Percentiles rank a stretch among this genome's conserved stretches.
Conservation (phyloP, 2,329 filamentous ascomycete species). For the Ilyonectria mors-panacis region DNA sequence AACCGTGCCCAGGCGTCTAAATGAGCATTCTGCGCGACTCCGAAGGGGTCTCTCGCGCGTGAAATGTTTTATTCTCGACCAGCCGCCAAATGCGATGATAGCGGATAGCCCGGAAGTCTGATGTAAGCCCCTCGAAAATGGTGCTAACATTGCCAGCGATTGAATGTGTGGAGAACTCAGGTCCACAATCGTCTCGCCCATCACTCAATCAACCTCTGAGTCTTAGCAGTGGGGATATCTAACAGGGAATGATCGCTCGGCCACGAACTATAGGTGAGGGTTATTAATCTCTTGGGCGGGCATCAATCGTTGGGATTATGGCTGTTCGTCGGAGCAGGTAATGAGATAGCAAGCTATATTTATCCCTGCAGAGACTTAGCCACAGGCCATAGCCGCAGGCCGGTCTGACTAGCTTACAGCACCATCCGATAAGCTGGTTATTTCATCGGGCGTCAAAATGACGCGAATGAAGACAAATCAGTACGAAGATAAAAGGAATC, state of each 20-base stretch:
- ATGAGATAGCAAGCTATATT: background rate
- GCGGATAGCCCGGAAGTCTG: no score
- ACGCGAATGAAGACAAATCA: background rate
- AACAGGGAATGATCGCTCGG: background rate
- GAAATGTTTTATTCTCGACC: no score
- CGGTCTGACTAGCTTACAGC: no score
- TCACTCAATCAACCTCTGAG: no score
- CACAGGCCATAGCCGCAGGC: background rate
- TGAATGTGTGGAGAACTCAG: no score
- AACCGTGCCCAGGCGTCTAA: background rate
- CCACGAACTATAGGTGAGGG: background rate
- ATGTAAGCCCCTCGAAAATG: no score
- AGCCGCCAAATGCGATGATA: no score
- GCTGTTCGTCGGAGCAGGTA: background rate
- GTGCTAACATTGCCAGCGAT: no score
- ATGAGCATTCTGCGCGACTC: no score
- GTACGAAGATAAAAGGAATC: background rate
- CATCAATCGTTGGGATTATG: background rate
- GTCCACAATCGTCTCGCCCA: no score
- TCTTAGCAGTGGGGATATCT: no score
- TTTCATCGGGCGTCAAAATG: background rate
- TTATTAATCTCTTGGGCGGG: background rate
- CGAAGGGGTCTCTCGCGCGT: background rate
- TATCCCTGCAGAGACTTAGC: background rate
- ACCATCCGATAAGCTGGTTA: background rate